Evolutionary conservation across 2,329 filamentous ascomycete species (phyloP).

Genomic region (Fusarium clavum): DNA sequence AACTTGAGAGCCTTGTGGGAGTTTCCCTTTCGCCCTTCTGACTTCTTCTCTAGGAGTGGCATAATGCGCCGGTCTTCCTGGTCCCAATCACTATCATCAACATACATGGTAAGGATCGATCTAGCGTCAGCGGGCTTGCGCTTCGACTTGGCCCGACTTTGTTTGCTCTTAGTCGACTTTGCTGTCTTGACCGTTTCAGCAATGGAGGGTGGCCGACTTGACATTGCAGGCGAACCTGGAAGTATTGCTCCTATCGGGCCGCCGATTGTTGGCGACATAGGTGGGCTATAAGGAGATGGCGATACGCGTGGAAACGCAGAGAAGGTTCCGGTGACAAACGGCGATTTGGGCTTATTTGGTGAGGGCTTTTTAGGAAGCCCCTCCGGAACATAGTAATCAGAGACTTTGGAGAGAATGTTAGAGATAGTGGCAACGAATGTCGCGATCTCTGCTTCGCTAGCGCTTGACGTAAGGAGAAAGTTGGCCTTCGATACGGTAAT

Average conservation of each 20-base stretch:
- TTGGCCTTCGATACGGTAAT: slow-evolving; percentile 63
- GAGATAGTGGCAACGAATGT: slow-evolving; percentile 66
- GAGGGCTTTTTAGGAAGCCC: slow-evolving; percentile 38
- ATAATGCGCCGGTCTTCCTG: slow-evolving; percentile 64
- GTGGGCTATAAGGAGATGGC: slow-evolving; percentile 37
- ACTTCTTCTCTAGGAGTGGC: slow-evolving; percentile 59
- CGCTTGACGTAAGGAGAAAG: slow-evolving; percentile 66
- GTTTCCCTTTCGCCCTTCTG: slow-evolving; percentile 53
- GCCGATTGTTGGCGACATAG: slow-evolving; percentile 34
- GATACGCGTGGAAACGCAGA: slow-evolving; percentile 49
- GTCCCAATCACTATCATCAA: slow-evolving; percentile 58
- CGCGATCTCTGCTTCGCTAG: slow-evolving; percentile 65
- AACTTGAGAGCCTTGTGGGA: slow-evolving; percentile 66
- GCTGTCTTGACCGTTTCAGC: slow-evolving; percentile 48
- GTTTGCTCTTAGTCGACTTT: slow-evolving; percentile 48
- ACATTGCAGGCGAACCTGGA: slow-evolving; percentile 26
- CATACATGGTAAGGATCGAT: slow-evolving; percentile 53
- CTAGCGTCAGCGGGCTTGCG: slow-evolving; percentile 43
- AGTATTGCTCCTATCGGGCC: slow-evolving; percentile 19
- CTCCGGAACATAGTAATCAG: slow-evolving; percentile 59
- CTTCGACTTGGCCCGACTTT: slow-evolving; percentile 47
- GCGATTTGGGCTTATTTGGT: slow-evolving; percentile 41
- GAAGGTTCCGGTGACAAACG: slow-evolving; percentile 47
- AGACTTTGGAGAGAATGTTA: slow-evolving; percentile 52
- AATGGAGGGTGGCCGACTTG: slow-evolving; percentile 49